Base-by-base conservation (phyloP, 768 basidiomycete genomes). In the Phaffia tasmanica region DNA sequence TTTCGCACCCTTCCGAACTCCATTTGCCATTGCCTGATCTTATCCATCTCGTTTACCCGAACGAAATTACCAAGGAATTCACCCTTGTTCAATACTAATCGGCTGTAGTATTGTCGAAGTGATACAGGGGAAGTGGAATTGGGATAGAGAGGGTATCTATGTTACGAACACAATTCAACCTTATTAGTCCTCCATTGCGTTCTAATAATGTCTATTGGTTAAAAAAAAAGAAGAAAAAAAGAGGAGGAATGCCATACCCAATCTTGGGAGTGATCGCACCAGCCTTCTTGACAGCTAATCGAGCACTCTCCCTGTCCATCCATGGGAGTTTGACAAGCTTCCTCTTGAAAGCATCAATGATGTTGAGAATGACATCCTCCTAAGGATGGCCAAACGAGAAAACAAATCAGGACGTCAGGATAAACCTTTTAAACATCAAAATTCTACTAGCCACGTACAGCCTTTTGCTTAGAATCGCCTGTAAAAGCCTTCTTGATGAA, bases 1-100 rank as follows among this genome's bases (percentile, higher is more conserved):
- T 99, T 83, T 58, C 91, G 80, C 55, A 76, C 75, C 70, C 80
- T 80, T 19, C 92, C 93, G 8, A 98, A 77, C 11, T 16, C 46
- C 0, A 2, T 1, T 19, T 69, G 67, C 67, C 67, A 69, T 19
- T 8, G 30, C 21, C 57, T 57, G 14, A 35, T 23, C 16, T 46
- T 29, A 23, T 63, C 67, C 1, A 56, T 27, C 49, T 57, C 21
- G 4, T 54, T 74, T 1, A 86, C 81, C 68, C 80, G 83, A 47
- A 93, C 74, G 70, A 92, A 82, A 73, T 92, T 94, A 48, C 85
- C 85, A 71, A 97, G 91, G 80, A 90, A 95, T 62, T 83, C 83
- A 65, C 82, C 78, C 46, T 82, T 77, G 68, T 84, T 78, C 56
- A 92, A 79, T 57, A 83, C 81, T 55, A 89, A 82, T 14, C 77